Evolutionary conservation across 2,329 filamentous ascomycete genomes (phyloP).

Genomic region (Graphilbum ipis-grandicollis): DNA sequence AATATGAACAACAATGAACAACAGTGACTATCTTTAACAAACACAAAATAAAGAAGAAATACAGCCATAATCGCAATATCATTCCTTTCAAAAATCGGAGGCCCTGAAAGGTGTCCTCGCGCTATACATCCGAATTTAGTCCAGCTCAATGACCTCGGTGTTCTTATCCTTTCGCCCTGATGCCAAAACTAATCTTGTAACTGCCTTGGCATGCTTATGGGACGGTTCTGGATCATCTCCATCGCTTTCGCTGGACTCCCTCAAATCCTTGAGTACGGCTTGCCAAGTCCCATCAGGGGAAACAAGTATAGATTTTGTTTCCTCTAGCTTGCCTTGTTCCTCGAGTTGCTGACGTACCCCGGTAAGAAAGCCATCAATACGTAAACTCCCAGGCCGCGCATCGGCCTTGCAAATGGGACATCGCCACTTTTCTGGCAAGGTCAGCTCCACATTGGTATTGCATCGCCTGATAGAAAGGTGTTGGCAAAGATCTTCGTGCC

Average conservation of each 20-base stretch:
- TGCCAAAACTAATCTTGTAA: too few species aligned
- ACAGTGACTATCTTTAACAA: too few species aligned
- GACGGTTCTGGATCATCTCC: too few species aligned
- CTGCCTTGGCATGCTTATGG: too few species aligned
- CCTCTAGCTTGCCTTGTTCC: constrained; percentile 22
- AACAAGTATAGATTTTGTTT: constrained; percentile 43
- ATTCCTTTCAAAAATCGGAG: too few species aligned
- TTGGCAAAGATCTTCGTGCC: constrained; percentile 14
- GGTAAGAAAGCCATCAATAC: constrained; percentile 57
- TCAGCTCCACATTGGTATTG: constrained; percentile 24
- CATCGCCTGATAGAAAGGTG: not conserved
- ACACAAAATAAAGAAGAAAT: too few species aligned
- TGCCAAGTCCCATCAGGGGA: constrained; percentile 49
- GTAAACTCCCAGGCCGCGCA: constrained; percentile 53
- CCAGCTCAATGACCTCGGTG: too few species aligned
- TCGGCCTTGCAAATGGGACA: constrained; percentile 73
- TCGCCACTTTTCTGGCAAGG: constrained; percentile 55
- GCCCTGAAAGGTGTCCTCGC: too few species aligned
- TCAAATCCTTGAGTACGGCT: constrained; percentile 17
- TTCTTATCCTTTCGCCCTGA: too few species aligned
- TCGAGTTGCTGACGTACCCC: constrained; percentile 41
- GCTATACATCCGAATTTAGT: too few species aligned
- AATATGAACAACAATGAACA: too few species aligned
- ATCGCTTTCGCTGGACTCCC: constrained; percentile 8
- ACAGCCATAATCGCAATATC: too few species aligned